Evolutionary conservation across 768 basidiomycete species (phyloP).

Genomic region (Hirschioporus abietinus): DNA sequence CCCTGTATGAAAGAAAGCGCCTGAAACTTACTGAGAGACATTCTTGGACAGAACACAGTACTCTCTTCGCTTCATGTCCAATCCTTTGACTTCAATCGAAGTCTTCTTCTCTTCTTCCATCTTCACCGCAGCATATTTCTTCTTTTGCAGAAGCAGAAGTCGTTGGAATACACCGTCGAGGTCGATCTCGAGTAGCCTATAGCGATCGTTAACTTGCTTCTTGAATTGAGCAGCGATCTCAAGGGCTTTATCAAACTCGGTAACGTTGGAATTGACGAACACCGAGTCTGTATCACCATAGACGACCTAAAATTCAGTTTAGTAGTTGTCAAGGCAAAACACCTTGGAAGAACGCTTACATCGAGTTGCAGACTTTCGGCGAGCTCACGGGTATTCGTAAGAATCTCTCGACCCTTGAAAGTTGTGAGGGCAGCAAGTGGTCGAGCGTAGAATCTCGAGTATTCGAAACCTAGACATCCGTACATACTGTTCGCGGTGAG

Average conservation of each 20-base stretch:
- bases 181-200: slow-evolving; percentile 94
- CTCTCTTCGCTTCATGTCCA: slow-evolving; percentile 99
- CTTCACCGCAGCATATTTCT: slow-evolving; percentile 98
- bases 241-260: slow-evolving; percentile 81
- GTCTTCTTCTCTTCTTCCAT: slow-evolving; percentile 78
- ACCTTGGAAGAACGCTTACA: slow-evolving; percentile 42
- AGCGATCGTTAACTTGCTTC: slow-evolving; percentile 93
- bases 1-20: neutral
- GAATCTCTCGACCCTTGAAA: slow-evolving; percentile 94
- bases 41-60: slow-evolving; percentile 89
- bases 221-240: slow-evolving; percentile 92
- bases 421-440: slow-evolving; percentile 97
- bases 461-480: slow-evolving; percentile 96
- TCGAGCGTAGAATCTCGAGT: slow-evolving; percentile 93
- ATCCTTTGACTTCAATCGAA: slow-evolving; percentile 87
- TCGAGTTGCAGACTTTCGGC: slow-evolving; percentile 89
- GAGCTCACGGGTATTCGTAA: slow-evolving; percentile 88
- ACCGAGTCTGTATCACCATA: slow-evolving; percentile 99
- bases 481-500: slow-evolving; percentile 99
- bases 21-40: slow-evolving; percentile 73
- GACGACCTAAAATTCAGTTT: slow-evolving; percentile 60
- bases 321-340: neutral
- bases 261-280: slow-evolving; percentile 94
- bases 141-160: slow-evolving; percentile 91
- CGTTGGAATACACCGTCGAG: slow-evolving; percentile 92